These are phyloP conservation scores for Fusarium drepaniforme DNA, from an alignment of 2,329 filamentous ascomycete genomes.

Conservation along the genomic window DNA sequence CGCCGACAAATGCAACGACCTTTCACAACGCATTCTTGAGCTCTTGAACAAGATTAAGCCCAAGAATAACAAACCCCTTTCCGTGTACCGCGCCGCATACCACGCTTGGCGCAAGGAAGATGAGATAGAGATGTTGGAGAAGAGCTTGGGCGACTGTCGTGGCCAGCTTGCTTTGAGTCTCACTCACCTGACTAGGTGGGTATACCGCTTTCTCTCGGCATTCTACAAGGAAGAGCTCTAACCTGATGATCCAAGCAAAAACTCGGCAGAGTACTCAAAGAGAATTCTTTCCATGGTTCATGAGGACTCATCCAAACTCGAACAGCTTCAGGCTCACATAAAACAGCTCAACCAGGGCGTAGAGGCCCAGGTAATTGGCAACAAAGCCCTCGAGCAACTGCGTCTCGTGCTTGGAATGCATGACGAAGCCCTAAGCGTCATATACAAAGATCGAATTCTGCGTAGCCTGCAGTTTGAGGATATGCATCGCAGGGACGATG, in stretches of 20 bases:
- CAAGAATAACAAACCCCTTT: background rate
- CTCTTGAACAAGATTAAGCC: background rate
- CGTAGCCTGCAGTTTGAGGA: background rate
- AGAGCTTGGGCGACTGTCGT: background rate
- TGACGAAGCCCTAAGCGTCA: background rate
- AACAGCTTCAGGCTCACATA: background rate
- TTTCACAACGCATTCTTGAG: background rate
- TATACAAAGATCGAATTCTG: slow-evolving; percentile 2
- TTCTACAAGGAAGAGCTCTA: background rate
- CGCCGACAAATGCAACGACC: background rate
- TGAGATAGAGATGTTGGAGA: background rate
- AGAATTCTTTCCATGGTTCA: background rate
- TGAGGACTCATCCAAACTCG: background rate
- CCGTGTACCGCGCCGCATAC: background rate
- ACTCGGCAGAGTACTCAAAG: background rate
- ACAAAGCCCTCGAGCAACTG: background rate
- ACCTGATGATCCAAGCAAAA: background rate
- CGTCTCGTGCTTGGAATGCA: background rate
- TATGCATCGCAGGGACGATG: background rate
- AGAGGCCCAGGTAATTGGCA: background rate
- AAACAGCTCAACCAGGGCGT: background rate
- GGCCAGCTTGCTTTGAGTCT: background rate
- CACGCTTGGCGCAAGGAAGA: background rate
- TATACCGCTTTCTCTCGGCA: rapidly evolving
- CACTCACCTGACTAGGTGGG: background rate